Evolutionary conservation across 148 eudicot species (phyloP).

Genomic region (Silene conica): DNA sequence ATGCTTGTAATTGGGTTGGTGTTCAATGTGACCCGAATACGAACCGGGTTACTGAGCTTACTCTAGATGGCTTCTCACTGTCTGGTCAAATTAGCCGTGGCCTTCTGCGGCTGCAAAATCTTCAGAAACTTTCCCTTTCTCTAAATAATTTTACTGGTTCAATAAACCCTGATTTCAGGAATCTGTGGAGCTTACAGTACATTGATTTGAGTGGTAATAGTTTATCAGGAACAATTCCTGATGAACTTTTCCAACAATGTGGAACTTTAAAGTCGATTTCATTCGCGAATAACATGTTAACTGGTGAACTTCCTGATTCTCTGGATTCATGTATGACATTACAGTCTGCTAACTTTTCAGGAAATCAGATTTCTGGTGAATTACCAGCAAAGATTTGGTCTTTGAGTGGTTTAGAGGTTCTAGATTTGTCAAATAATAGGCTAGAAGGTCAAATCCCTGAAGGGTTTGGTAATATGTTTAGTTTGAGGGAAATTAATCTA

Average conservation of each 20-base stretch:
- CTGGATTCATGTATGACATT: conserved; percentile 55
- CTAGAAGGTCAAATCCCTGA: conserved; percentile 61
- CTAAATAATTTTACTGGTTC: conserved; percentile 63
- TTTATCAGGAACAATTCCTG: conserved; percentile 61
- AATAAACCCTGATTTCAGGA: conserved; percentile 57
- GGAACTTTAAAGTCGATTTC: conserved; percentile 53
- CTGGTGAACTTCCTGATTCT: conserved; percentile 61
- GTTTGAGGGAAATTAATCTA: conserved; percentile 50
- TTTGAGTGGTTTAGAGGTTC: conserved; percentile 41
- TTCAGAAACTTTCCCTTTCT: conserved; percentile 48
- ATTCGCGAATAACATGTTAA: conserved; percentile 49
- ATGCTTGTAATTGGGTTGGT: conserved; percentile 74
- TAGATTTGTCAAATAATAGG: conserved; percentile 65
- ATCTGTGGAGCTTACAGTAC: conserved; percentile 40
- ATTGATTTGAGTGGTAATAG: conserved; percentile 61
- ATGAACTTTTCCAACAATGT: conserved; percentile 67
- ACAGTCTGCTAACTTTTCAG: conserved; percentile 50
- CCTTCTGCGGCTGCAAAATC: conserved; percentile 45
- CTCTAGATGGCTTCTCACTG: conserved; percentile 52
- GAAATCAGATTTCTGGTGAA: conserved; percentile 56
- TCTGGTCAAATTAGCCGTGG: conserved; percentile 67
- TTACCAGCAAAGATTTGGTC: conserved; percentile 65
- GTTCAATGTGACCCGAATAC: conserved; percentile 50
- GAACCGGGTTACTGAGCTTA: conserved; percentile 51
- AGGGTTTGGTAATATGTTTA: conserved; percentile 54